Evolutionary conservation across 2,329 filamentous ascomycete species (phyloP).

Genomic region (Neurospora crassa): DNA sequence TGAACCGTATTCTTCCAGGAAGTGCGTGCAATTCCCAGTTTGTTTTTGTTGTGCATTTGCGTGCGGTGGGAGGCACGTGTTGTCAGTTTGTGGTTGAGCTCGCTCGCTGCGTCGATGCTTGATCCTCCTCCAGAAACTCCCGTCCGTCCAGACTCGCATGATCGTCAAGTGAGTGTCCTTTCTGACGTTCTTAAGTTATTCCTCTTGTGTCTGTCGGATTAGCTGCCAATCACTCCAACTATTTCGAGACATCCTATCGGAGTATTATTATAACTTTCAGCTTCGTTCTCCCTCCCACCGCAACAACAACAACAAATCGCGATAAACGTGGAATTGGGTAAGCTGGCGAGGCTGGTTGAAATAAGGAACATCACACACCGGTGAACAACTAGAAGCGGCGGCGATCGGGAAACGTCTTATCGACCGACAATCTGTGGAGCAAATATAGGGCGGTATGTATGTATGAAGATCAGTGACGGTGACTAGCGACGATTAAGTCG

Average conservation of each 20-base stretch:
- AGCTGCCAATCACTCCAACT: neutral
- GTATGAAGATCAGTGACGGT: neutral
- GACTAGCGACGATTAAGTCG: neutral
- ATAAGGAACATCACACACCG: neutral
- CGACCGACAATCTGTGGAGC: neutral
- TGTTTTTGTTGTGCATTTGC: neutral
- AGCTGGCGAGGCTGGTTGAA: neutral
- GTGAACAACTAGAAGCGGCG: neutral
- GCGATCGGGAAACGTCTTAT: neutral
- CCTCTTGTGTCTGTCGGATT: neutral
- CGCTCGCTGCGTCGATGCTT: neutral
- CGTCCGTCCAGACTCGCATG: neutral
- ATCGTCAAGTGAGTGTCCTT: neutral
- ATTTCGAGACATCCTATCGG: no score
- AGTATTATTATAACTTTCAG: neutral
- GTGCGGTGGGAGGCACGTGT: neutral
- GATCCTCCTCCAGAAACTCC: neutral
- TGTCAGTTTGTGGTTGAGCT: neutral
- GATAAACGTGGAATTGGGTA: neutral
- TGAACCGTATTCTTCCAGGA: neutral
- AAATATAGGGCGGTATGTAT: neutral
- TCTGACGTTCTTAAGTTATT: neutral
- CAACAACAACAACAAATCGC: neutral
- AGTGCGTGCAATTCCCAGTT: neutral
- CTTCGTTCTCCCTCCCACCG: neutral